Base-by-base conservation (phyloP, 2,329 filamentous ascomycete species). In the Phoma sp. region DNA sequence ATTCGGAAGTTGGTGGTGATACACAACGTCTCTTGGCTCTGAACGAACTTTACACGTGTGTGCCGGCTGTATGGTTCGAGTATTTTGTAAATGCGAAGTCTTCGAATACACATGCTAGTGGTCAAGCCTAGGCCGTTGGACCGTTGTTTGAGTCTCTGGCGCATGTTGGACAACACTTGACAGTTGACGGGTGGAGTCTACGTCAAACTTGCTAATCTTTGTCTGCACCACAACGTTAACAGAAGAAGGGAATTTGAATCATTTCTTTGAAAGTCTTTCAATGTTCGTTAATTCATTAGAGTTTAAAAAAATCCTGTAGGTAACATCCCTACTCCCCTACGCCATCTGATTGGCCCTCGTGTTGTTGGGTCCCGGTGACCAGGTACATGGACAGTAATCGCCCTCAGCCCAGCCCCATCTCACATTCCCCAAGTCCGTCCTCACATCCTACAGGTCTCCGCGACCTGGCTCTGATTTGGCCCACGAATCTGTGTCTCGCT, bases 211-310 rank as follows among this genome's bases (percentile, higher is more conserved):
- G 1, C 9, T 15, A 31, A 32, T 35, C 21, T n/a, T 29, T 55
- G 15, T 48, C 17, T 38, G 21, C 31, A 43, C 43, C 17, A 43
- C 21, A 6, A 12, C 8, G 3, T 5, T 17, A 15, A 25, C 2
- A 17, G 21, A 19, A 41, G 37, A 4, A 2, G 7, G 6, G 7
- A 8, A 4, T 25, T n/a, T 13, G 7, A 31, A 21, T 4, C 17
- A 6, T n/a, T 27, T 12, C 10, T 38, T 10, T 6, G 19, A 13
- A 22, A 10, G 2, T 17, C 6, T 22, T 19, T 19, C 17, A 13
- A 33, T 41, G 27, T 50, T 55, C 52, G 33, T 55, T 46, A 45
- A 37, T 55, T 55, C 46, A 35, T 51, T 39, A 51, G 27, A 15
- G 7, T 29, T 17, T 37, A 37, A 17, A 31, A 35, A 35, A 43